Evolutionary conservation across 768 basidiomycete genomes (phyloP).

Genomic region (Rhizopogon rudus): DNA sequence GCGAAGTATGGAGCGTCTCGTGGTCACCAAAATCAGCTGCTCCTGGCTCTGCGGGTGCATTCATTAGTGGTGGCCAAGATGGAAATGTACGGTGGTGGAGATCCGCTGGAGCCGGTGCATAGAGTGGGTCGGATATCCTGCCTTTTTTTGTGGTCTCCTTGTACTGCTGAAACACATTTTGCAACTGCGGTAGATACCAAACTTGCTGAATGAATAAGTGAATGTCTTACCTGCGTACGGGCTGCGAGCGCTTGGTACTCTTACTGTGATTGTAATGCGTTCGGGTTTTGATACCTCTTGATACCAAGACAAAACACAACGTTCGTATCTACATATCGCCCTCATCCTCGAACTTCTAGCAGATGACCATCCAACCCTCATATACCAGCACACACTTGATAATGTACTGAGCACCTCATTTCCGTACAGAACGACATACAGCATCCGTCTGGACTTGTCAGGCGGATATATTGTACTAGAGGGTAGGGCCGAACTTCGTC

Average conservation of each 20-base stretch:
- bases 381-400: no score
- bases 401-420: no score
- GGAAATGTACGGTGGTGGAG: slow-evolving; percentile 76
- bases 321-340: no score
- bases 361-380: background rate
- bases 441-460: no score
- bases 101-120: slow-evolving; percentile 49
- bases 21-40: slow-evolving; percentile 67
- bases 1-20: slow-evolving; percentile 81
- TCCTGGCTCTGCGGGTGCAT: slow-evolving; percentile 54
- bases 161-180: background rate
- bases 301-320: no score
- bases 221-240: background rate
- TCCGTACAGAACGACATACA: no score
- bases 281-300: no score
- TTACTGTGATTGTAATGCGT: no score
- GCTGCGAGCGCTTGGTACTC: no score
- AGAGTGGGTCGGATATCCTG: background rate
- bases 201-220: background rate
- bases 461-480: no score
- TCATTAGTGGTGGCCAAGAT: slow-evolving; percentile 70
- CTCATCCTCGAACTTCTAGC: background rate
- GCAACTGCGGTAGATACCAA: background rate
- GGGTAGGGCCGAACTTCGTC: no score
- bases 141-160: background rate